Evolutionary conservation across 495 filamentous ascomycete genomes (phyloP), one percentile per base, ranked within the genome.

Genomic region (Tuber melanosporum): DNA sequence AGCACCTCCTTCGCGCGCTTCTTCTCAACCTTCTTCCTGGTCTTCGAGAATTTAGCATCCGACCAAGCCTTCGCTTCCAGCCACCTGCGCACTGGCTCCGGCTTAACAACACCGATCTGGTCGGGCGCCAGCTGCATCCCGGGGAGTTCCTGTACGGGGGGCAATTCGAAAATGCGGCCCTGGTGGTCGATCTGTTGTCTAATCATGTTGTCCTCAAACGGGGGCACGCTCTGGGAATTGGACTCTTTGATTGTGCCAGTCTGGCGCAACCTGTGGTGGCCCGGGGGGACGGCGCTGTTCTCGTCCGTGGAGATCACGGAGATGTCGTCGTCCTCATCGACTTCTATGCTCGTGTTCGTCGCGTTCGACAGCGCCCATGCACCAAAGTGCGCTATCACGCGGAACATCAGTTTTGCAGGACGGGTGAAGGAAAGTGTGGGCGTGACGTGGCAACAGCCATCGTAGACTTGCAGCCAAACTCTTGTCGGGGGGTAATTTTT

Each of bases 401-500:
- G 89, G 83, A 92, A 97, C 93, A 98, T 97, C 82, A 92, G 92
- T 81, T 97, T 98, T 15, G 95, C 95, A 2, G 95, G 95, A n/a
- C 90, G 87, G 0, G 95, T 97, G 82, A 95, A 98, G 83, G 92
- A 95, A 19, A 98, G 86, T 1, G 94, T 96, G 8, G 94, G 92
- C 3, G 91, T 92, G 19, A 97, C 95, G 83, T 98, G 95, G 77
- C 95, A 98, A 26, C 97, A 85, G 82, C 97, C 90, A 45, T 98
- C 95, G 93, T 95, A 98, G 10, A 98, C 91, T 84, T 98, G 95
- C n/a, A 98, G 86, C 83, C 97, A 94, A 14, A 98, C 95, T 82
- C 97, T 90, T 0, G 95, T 98, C 3, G 93, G 92, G 47, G 89
- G 88, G 82, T 91, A 95, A 36, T 66, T 66, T 57, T 88, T 89